Percentiles rank a stretch among this genome's conserved stretches.
phyloP scores from a whole-genome alignment of 2,329 filamentous ascomycete species.

The Whalleya microplaca region DNA sequence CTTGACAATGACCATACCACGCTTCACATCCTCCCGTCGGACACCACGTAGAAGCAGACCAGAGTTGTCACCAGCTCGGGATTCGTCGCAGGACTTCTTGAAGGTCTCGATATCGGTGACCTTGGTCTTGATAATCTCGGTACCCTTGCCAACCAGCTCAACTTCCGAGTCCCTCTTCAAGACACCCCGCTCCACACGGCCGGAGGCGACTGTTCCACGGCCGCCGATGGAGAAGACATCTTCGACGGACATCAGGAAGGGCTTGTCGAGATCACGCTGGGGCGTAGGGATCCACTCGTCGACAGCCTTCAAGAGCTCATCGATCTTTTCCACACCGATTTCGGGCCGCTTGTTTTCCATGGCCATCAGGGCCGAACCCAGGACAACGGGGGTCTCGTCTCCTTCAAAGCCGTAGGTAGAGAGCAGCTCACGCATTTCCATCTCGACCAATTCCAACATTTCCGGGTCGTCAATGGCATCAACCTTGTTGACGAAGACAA shows the following conservation, averaged over 20 bases:
- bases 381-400: constrained; percentile 94
- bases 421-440: constrained; percentile 99
- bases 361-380: constrained; percentile 95
- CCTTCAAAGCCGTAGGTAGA: constrained; percentile 94
- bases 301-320: constrained; percentile 86
- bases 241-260: constrained; percentile 98
- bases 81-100: constrained; percentile 99
- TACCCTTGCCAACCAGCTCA: constrained; percentile 88
- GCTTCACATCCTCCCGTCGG: constrained; percentile 90
- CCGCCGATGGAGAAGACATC: constrained; percentile 89
- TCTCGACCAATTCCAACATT: constrained; percentile 99
- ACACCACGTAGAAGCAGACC: constrained; percentile 94
- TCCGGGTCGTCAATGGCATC: constrained; percentile 96
- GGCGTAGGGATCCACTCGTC: constrained; percentile 97
- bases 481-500: constrained; percentile 99
- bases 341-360: constrained; percentile 85
- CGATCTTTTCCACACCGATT: constrained; percentile 85
- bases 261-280: constrained; percentile 92
- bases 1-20: constrained; percentile 91
- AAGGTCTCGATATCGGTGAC: constrained; percentile 99
- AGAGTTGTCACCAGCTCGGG: constrained; percentile 95
- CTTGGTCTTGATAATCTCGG: constrained; percentile 90
- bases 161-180: constrained; percentile 95
- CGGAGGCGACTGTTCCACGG: constrained; percentile 94
- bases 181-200: constrained; percentile 93